A percentile compares a stretch with the other conserved stretches of the same genome.
Evolutionary conservation across 371 early-diverging fungal genomes (phyloP).

Genomic region (Haplosporangium sp.): DNA sequence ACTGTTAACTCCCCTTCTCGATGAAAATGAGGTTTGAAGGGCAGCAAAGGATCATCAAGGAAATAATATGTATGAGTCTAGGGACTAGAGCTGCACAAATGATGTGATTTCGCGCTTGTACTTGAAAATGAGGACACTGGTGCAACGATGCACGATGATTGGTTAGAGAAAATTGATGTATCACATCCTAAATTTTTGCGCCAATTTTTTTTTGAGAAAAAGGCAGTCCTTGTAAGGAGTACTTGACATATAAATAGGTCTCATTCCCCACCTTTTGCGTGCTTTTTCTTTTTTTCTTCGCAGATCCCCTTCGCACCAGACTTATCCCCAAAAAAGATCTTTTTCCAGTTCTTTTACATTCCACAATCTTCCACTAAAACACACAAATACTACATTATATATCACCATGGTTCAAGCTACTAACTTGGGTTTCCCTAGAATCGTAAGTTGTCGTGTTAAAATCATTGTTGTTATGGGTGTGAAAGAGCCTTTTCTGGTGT

Average conservation of each 20-base stretch:
- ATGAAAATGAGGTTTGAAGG: neutral
- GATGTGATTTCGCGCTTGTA: conserved; percentile 10
- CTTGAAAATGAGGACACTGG: neutral
- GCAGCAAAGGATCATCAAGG: too few relatives aligned
- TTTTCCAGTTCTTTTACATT: conserved; percentile 42
- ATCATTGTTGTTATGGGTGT: neutral
- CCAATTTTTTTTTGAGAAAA: neutral
- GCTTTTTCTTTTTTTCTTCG: conserved; percentile 38
- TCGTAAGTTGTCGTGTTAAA: conserved; percentile 42
- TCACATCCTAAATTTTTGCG: neutral
- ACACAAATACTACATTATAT: conserved; percentile 7
- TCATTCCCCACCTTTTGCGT: neutral
- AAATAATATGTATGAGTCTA: too few relatives aligned
- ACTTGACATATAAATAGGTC: conserved; percentile 17
- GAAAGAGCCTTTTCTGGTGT: neutral
- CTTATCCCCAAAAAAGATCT: conserved; percentile 38
- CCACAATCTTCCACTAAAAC: conserved; percentile 14
- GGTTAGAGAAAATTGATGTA: conserved; percentile 4
- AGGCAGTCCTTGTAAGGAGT: conserved; percentile 1
- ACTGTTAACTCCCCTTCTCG: neutral
- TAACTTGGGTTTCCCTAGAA: conserved; percentile 85
- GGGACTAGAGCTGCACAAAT: neutral
- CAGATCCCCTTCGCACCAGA: conserved; percentile 36
- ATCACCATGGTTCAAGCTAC: conserved; percentile 74
- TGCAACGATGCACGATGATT: neutral